A percentile compares a stretch with the other conserved stretches of the same genome.
Conservation (phyloP, 139 green algal species). For the Volvox reticuliferus region DNA sequence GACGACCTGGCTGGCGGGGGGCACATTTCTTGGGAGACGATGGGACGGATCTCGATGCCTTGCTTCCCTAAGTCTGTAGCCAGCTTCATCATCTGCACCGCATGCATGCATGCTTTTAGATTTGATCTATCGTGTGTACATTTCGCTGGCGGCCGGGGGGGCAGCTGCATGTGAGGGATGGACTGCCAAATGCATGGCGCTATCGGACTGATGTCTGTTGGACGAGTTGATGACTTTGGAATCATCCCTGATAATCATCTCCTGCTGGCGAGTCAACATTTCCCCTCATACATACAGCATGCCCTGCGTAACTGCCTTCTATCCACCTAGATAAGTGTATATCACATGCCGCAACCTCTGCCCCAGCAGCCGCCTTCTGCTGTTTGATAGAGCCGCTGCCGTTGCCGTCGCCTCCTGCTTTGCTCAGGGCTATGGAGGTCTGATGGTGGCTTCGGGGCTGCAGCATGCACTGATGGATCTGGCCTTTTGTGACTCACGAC, state of each 20-base stretch:
- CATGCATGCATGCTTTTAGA: neutral
- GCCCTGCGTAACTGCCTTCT: neutral
- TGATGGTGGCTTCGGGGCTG: neutral
- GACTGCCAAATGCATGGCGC: too few species aligned
- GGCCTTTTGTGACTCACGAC: neutral
- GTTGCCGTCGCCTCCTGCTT: neutral
- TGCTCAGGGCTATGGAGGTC: neutral
- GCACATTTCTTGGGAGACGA: neutral
- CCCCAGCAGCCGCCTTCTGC: neutral
- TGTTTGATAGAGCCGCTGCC: neutral
- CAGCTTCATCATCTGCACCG: too few species aligned
- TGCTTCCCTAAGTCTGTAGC: neutral
- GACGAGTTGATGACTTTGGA: too few species aligned
- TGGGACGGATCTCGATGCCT: neutral
- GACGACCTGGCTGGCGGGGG: neutral
- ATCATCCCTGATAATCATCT: too few species aligned
- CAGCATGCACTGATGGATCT: neutral
- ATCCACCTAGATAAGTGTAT: too few species aligned
- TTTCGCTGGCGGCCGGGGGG: too few species aligned
- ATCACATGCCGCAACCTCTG: neutral
- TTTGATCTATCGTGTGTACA: neutral
- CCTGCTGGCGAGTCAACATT: too few species aligned
- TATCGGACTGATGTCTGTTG: too few species aligned
- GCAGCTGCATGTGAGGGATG: too few species aligned
- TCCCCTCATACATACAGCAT: too few species aligned